phyloP scores from a whole-genome alignment of 2,329 filamentous ascomycete genomes.

The Colletotrichum acutatum region DNA sequence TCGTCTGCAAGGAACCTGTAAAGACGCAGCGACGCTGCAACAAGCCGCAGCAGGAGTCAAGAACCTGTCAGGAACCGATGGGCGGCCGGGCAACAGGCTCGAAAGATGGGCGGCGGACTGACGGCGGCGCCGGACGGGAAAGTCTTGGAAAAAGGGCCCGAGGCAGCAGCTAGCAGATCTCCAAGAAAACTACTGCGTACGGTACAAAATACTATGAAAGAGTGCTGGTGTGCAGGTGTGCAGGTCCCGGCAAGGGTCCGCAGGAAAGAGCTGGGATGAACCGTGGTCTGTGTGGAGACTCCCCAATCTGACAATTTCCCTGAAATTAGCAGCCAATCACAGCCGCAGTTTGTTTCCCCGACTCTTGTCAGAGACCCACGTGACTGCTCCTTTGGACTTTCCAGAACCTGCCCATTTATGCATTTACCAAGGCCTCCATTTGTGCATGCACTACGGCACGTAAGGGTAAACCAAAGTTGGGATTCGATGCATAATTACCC shows the following conservation, averaged over 20 bases:
- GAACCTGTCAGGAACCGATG: slow-evolving; percentile 22
- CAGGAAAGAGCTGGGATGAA: slow-evolving; percentile 39
- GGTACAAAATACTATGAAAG: neutral
- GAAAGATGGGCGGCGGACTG: slow-evolving; percentile 14
- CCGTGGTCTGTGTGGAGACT: slow-evolving; percentile 35
- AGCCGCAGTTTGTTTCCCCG: slow-evolving; percentile 21
- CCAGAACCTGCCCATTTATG: neutral
- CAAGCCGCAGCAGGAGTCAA: slow-evolving; percentile 24
- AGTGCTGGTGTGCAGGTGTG: neutral
- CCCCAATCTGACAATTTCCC: slow-evolving; percentile 40
- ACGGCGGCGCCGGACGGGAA: slow-evolving; percentile 28
- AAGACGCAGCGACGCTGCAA: slow-evolving; percentile 8
- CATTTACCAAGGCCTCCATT: neutral
- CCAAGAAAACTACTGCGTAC: neutral
- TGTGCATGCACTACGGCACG: slow-evolving; percentile 13
- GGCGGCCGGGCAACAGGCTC: slow-evolving; percentile 33
- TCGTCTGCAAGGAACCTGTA: slow-evolving; percentile 16
- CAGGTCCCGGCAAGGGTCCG: slow-evolving; percentile 19
- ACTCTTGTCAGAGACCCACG: slow-evolving; percentile 39
- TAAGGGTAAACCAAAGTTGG: neutral
- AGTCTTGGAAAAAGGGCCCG: slow-evolving; percentile 15
- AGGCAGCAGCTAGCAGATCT: slow-evolving; percentile 1
- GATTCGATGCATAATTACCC: slow-evolving; percentile 1
- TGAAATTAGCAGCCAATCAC: slow-evolving; percentile 42
- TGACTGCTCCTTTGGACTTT: slow-evolving; percentile 39